Percentiles rank a stretch among this genome's conserved stretches.
phyloP scores from a whole-genome alignment of 768 basidiomycete species.

The Boletus huronensis region DNA sequence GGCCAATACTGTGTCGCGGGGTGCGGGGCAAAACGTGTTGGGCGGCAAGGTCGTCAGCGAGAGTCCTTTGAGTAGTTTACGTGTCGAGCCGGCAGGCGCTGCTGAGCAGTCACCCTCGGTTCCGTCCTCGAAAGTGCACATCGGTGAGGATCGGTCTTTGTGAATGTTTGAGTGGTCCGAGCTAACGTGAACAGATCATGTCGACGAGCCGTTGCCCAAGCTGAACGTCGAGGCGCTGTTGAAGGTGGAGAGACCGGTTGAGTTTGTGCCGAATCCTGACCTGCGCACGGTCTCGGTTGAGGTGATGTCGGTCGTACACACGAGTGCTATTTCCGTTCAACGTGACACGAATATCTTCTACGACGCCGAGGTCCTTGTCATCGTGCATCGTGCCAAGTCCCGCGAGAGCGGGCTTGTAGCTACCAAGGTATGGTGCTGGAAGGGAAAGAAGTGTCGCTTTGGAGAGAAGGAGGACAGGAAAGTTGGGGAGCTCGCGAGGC shows the following conservation, averaged over 20 bases:
- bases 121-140: constrained; percentile 24
- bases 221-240: constrained; percentile 50
- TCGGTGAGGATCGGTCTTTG: constrained; percentile 27
- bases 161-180: not conserved
- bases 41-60: constrained; percentile 6
- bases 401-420: constrained; percentile 60
- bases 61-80: constrained; percentile 11
- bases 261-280: constrained; percentile 32
- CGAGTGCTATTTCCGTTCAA: constrained; percentile 43
- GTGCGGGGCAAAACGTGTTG: constrained; percentile 3
- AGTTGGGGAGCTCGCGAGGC: constrained; percentile 64
- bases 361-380: constrained; percentile 64
- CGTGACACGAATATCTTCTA: constrained; percentile 58
- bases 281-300: constrained; percentile 69
- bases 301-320: constrained; percentile 56
- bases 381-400: constrained; percentile 68
- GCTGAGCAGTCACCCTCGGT: not conserved
- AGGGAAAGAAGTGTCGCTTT: constrained; percentile 50
- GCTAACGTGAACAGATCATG: constrained; percentile 32
- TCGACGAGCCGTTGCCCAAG: constrained; percentile 43
- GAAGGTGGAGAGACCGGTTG: constrained; percentile 14
- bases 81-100: not conserved
- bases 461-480: constrained; percentile 65
- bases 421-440: constrained; percentile 77
- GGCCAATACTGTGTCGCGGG: constrained; percentile 47